Base-by-base conservation (phyloP, 129 eudicot genomes). In the Glebionis coronaria region DNA sequence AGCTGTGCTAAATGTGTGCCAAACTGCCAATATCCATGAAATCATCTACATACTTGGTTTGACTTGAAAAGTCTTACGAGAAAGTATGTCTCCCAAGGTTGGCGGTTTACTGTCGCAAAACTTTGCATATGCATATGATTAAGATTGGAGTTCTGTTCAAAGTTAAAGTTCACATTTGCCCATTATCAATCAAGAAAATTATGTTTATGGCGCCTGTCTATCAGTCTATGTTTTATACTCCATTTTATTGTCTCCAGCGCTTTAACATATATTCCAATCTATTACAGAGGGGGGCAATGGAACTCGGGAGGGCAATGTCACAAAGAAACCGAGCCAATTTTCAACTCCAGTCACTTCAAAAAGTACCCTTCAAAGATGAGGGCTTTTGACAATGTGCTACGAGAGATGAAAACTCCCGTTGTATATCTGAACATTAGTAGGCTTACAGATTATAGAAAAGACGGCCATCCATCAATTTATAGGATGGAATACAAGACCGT, bases 251-350 rank as follows among this genome's bases (percentile, higher is more conserved):
- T 35, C 40, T 35, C 40, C 40, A 35, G 40, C 9, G 40, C 40
- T 35, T 35, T 35, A 65, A 29, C 4, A 65, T 51, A 42, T 67
- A 44, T 46, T 69, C 47, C 16, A 55, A 57, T 61, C 75, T 68
- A 51, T 68, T 78, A 69, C 87, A 92, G 98, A 73, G 96, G 96
- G 21, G 98, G 98, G 8, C 86, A 78, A 20, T 92, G 98, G 98
- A 88, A 92, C 74, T 82, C 91, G 3, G 98, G 98, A 68, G 98
- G 98, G 38, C 84, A 88, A 67, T 92, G 98, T 61, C 90, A 86
- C 80, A 86, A 80, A 71, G 96, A 92, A 84, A 85, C 87, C 18
- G 90, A 88, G 64, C 98, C 98, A 47, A 85, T 84, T 65, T 81
- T 78, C 68, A 86, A 88, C 45, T 73, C 79, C 7, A 74, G 81